These are phyloP conservation scores for Naematelia aurantialba DNA, from an alignment of 768 basidiomycete genomes.

Conservation along the genomic window DNA sequence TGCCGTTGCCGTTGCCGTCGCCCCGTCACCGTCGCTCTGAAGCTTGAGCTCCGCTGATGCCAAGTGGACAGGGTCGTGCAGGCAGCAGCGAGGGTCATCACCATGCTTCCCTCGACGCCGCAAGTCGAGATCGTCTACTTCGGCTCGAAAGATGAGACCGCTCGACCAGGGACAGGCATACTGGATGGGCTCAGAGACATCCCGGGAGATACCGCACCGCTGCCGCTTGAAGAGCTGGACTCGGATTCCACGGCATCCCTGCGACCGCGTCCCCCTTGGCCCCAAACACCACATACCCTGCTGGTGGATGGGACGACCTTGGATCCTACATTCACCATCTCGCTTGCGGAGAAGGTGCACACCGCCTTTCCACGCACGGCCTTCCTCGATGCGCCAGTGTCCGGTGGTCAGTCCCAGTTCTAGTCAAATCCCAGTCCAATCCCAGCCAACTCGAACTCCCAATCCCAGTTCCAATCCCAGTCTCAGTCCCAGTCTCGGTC, in stretches of 20 bases:
- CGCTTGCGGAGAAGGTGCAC: constrained; percentile 57
- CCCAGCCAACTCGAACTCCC: no score
- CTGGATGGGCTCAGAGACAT: constrained; percentile 62
- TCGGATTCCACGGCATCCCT: neutral
- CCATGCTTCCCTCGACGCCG: constrained; percentile 89
- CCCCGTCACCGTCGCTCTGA: neutral
- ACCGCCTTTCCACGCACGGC: constrained; percentile 60
- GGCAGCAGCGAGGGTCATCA: constrained; percentile 60
- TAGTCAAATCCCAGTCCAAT: neutral
- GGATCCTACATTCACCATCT: constrained; percentile 69
- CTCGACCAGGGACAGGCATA: constrained; percentile 60
- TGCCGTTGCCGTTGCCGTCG: neutral
- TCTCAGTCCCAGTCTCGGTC: neutral
- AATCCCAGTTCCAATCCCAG: no score
- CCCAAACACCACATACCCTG: constrained; percentile 54
- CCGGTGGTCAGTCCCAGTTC: constrained; percentile 64
- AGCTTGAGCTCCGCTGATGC: neutral
- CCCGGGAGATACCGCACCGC: constrained; percentile 8
- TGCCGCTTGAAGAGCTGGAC: neutral
- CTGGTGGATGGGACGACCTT: constrained; percentile 89
- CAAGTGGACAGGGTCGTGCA: constrained; percentile 30
- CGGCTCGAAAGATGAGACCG: constrained; percentile 50
- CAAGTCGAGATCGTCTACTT: constrained; percentile 76
- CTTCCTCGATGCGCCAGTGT: constrained; percentile 92
- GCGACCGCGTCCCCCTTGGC: no score